Base-by-base conservation (phyloP, 2,329 filamentous ascomycete species). In the Saccharata proteae region DNA sequence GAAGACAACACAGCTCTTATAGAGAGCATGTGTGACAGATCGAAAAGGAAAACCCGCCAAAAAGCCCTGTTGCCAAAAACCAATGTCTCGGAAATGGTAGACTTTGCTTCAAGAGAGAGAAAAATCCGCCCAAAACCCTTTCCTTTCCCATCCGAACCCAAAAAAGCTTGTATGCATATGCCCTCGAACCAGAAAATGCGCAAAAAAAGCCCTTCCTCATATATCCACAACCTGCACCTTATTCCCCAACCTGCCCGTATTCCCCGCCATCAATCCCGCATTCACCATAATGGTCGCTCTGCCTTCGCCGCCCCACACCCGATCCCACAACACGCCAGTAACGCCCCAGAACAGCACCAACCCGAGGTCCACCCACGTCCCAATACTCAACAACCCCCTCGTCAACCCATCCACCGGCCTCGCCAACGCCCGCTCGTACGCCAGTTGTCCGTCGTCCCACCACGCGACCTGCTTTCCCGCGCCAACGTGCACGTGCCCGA, bases 401-500 rank as follows among this genome's bases (percentile, higher is more conserved):
- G 57, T 39, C 29, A 61, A 41, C 1, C 57, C 55, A 11, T 48
- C 47, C 29, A 58, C 42, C 7, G 33, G 33, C 11, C 58, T 51
- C 3, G 48, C 48, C 47, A 68, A 62, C 15, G 83, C 63, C n/a
- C 63, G 60, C 55, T 88, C 82, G 55, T 83, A 85, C 2, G 69
- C 69, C 18, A 59, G 59, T 54, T 92, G 82, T 37, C 73, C 70
- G 16, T 74, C 69, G 51, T 90, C 82, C 66, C 80, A 93, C 55
- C 73, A 79, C 7, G 80, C 66, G 0, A 74, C 55, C 45, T 85
- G 74, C 25, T 62, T 62, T 11, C 84, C 85, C 26, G 79, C 70
- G 6, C 74, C 80, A 47, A 69, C 79, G 58, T 93, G 85, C 15
- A 86, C 69, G 54, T 93, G 85, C 1, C 84, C 85, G 51, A 90